Evolutionary conservation across 306 rosid species (phyloP), one percentile per base, ranked within the genome.

Genomic region (Casuarina glauca): DNA sequence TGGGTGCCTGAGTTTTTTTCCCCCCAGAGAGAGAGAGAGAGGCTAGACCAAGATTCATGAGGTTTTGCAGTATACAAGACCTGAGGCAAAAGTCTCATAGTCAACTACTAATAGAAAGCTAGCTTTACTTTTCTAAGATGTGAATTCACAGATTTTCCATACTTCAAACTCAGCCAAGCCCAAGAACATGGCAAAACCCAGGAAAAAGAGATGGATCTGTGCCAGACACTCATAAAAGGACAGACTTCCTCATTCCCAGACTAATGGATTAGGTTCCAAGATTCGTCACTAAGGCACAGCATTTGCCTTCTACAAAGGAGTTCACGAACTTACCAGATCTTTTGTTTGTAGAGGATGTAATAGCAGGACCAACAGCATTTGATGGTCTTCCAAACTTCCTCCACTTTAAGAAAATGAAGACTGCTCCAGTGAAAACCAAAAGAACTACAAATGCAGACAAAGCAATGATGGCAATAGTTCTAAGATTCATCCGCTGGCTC

Each of bases 381-480:
- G 98, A 88, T 53, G 93, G 93, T 74, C 89, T 86, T 84, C 90
- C 81, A 75, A 58, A 75, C 86, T 81, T 92, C 87, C 89, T 83
- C 97, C 97, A 92, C 84, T 92, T 88, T 62, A 89, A 52, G 74
- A 88, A 11, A 19, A 92, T 39, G 50, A 41, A 83, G 80, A 92
- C 60, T 66, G 90, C 90, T 83, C 91, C 98, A 82, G 83, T 76
- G 60, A 90, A 80, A 67, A 83, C 92, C 82, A 94, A 45, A 64
- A 92, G 78, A 82, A 92, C 83, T 62, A 94, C 87, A 86, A 88
- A 85, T 76, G 91, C 93, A 78, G 97, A 94, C 78, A 91, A 67
- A 84, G 89, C 84, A 72, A 92, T 87, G 70, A 90, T 84, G 75
- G 84, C 81, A 84, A 90, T 84, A 44, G 88, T 89, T 82, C 85